Evolutionary conservation across 179 eudicot genomes (phyloP).

Genomic region (Spinacia oleracea): DNA sequence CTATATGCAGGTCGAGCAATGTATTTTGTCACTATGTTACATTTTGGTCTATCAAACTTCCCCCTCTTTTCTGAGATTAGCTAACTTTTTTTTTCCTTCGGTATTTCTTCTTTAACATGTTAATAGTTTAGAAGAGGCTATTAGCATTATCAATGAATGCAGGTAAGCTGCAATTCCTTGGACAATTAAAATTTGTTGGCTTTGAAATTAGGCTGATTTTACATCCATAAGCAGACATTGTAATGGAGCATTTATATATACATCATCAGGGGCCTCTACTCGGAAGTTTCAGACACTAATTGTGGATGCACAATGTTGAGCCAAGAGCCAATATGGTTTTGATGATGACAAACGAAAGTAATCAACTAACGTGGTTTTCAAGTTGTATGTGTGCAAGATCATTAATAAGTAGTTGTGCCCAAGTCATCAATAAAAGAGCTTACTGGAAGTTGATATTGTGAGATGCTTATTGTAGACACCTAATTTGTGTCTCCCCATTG

Average conservation of each 20-base stretch:
- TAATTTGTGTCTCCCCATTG: too few relatives aligned
- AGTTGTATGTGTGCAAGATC: too few relatives aligned
- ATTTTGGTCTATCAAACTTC: slow-evolving; percentile 4
- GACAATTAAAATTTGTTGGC: not conserved
- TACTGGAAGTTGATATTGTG: too few relatives aligned
- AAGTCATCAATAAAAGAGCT: too few relatives aligned
- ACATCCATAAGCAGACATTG: slow-evolving; percentile 51
- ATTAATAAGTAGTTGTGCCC: too few relatives aligned
- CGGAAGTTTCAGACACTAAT: slow-evolving; percentile 75
- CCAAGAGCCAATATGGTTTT: too few relatives aligned
- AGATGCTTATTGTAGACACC: too few relatives aligned
- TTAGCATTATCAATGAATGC: slow-evolving; percentile 64
- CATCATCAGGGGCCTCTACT: slow-evolving; percentile 77
- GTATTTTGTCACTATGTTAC: not conserved
- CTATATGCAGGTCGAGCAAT: slow-evolving; percentile 67
- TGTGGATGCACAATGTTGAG: slow-evolving; percentile 85
- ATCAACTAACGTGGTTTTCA: too few relatives aligned
- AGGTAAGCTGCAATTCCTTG: slow-evolving; percentile 40
- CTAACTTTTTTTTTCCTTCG: not conserved
- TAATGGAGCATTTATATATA: slow-evolving; percentile 84
- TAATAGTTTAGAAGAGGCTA: slow-evolving; percentile 83
- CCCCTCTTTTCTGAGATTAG: slow-evolving; percentile 1
- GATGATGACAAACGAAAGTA: too few relatives aligned
- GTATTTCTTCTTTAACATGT: slow-evolving; percentile 40
- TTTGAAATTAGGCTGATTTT: not conserved